Conservation (phyloP, 2,329 filamentous ascomycete genomes). For the Furcasterigmium sp. region DNA sequence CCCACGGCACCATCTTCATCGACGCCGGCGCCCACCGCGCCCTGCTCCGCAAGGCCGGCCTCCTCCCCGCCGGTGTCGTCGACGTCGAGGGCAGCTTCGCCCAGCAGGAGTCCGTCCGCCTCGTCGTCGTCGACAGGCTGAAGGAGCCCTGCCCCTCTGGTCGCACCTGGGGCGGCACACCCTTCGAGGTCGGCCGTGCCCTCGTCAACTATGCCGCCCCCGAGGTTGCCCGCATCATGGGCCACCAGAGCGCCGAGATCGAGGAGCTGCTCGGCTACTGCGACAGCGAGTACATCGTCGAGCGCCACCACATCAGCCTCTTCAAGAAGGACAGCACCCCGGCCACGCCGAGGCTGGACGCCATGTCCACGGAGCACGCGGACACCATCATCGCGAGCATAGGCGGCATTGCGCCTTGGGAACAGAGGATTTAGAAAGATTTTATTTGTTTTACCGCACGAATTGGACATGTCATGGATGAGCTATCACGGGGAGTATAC, state of each 20-base stretch:
- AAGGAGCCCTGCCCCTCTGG: constrained; percentile 28
- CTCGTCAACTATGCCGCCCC: constrained; percentile 88
- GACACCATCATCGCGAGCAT: constrained; percentile 12
- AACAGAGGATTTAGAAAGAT: constrained; percentile 8
- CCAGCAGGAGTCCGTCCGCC: constrained; percentile 85
- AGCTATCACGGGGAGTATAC: too few relatives aligned
- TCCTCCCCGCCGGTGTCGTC: constrained; percentile 86
- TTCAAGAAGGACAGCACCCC: constrained; percentile 51
- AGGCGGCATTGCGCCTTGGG: constrained; percentile 6
- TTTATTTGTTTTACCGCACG: too few relatives aligned
- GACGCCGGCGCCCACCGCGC: constrained; percentile 84
- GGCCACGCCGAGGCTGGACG: constrained; percentile 36
- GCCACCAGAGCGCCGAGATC: constrained; percentile 78
- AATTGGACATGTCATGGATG: neutral
- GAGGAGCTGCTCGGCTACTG: constrained; percentile 78
- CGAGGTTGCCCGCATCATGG: constrained; percentile 82
- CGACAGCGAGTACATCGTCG: constrained; percentile 88
- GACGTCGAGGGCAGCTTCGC: constrained; percentile 85
- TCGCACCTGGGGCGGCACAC: constrained; percentile 44
- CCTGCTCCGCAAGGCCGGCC: constrained; percentile 74
- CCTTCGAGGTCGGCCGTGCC: constrained; percentile 76
- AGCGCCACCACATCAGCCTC: constrained; percentile 83
- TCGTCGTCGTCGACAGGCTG: constrained; percentile 70
- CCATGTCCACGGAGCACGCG: constrained; percentile 11
- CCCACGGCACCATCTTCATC: constrained; percentile 88